These are phyloP conservation scores for Naganishia vishniacii DNA, from an alignment of 768 basidiomycete genomes.

Conservation along the genomic window DNA sequence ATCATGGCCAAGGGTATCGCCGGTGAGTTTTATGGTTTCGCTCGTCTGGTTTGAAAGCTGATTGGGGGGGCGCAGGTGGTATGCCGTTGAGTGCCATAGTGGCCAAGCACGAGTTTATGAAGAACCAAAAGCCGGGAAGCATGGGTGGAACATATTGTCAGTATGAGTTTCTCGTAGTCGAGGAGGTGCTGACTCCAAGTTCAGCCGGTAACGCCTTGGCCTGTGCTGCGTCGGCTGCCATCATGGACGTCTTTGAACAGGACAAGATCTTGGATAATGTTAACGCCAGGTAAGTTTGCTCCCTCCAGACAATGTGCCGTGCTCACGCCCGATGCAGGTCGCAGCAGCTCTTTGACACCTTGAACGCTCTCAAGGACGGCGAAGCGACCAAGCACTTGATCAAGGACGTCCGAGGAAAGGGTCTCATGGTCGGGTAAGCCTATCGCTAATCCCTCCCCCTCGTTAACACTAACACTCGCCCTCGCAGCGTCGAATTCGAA, in stretches of 20 bases:
- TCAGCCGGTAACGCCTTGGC: slow-evolving; percentile 79
- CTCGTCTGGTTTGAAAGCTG: background rate
- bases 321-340: slow-evolving; percentile 54
- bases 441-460: slow-evolving; percentile 57
- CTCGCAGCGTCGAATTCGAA: slow-evolving; percentile 33
- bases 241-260: slow-evolving; percentile 67
- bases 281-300: slow-evolving; percentile 55
- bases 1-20: slow-evolving; percentile 70
- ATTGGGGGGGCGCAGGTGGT: slow-evolving; percentile 54
- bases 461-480: background rate
- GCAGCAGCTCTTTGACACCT: slow-evolving; percentile 61
- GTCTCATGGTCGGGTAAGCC: slow-evolving; percentile 69
- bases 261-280: slow-evolving; percentile 83
- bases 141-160: slow-evolving; percentile 48
- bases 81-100: slow-evolving; percentile 88
- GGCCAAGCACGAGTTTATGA: slow-evolving; percentile 71
- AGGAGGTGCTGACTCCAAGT: background rate
- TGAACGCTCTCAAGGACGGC: slow-evolving; percentile 59
- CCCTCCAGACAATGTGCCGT: background rate
- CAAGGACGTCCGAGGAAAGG: slow-evolving; percentile 78
- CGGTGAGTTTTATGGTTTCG: background rate
- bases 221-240: slow-evolving; percentile 84
- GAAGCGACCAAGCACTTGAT: slow-evolving; percentile 58
- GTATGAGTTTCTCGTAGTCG: background rate
- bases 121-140: slow-evolving; percentile 69